A percentile compares a stretch with the other conserved stretches of the same genome.
Conservation (phyloP, 176 grass and related monocot species). For the Oryza brachyantha region DNA sequence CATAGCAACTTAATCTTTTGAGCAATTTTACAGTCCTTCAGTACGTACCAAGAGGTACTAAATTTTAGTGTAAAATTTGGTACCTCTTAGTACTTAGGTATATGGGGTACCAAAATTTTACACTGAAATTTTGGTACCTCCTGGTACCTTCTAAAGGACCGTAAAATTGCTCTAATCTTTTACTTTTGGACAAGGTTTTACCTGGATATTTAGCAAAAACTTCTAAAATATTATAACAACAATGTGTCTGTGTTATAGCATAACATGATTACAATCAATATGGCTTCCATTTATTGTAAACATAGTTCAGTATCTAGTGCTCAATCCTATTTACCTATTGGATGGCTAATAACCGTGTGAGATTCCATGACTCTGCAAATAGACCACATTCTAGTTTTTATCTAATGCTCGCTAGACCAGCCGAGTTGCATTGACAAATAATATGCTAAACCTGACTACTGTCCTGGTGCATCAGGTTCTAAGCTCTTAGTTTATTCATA, state of each 20-base stretch:
- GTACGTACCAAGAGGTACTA: no score
- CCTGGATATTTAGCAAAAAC: neutral
- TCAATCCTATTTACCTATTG: neutral
- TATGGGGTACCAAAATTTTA: no score
- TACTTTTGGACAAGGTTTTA: slow-evolving; percentile 6
- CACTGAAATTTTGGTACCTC: no score
- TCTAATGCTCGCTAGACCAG: neutral
- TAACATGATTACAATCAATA: neutral
- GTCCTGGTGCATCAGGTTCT: neutral
- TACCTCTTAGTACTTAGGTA: no score
- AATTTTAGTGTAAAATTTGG: no score
- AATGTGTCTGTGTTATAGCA: neutral
- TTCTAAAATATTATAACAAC: neutral
- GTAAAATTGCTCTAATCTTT: no score
- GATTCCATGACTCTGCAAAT: neutral
- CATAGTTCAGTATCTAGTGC: neutral
- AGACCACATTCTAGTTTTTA: neutral
- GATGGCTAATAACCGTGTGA: neutral
- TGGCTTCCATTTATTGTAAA: neutral
- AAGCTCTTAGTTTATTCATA: neutral
- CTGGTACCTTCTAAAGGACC: no score
- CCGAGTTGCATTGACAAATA: neutral
- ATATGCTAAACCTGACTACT: neutral
- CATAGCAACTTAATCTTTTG: neutral
- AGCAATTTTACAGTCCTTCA: no score